Evolutionary conservation across 768 basidiomycete genomes (phyloP), one percentile per base, ranked within the genome.

Genomic region (Neoboletus subvelutipes): DNA sequence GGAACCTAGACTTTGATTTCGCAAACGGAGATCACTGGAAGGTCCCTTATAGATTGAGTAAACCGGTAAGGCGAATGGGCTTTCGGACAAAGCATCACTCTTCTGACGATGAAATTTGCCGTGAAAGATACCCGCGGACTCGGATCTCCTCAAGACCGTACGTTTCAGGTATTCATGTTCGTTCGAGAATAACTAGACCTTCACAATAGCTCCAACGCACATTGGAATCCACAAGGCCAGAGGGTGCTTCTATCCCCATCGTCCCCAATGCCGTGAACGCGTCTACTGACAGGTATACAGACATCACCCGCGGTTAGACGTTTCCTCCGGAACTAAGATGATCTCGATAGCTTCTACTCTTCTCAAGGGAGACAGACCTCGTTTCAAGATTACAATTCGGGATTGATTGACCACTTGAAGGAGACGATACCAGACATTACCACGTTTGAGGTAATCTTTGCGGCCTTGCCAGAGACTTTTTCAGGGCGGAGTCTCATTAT

Each of bases 361-460:
- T 91, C 90, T 13, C 91, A 92, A 74, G 91, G 91, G 45, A 80
- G 91, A 60, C 84, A 85, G 63, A 92, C 90, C 3, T 87, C 88
- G 5, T 92, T 92, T 66, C 83, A 83, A 36, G 90, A 92, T 71
- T 76, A 82, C 66, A 93, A 92, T 68, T 75, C 76, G 33, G 72
- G 77, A 64, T 79, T 92, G 53, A 82, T 92, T 50, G 77, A 82
- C 48, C 71, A 78, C 40, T 71, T 92, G 45, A 76, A 79, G 63
- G 65, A 70, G 31, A 71, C 75, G n/a, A 75, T 83, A 43, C 70
- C 74, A 43, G 80, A 83, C 50, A 71, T 90, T 45, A 77, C 83
- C 4, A 88, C 87, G 7, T 76, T 92, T 54, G 91, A 92, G 80
- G 90, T 88, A 60, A 59, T 43, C 51, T 43, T 52, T 9, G 22